Evolutionary conservation across 2,329 filamentous ascomycete species (phyloP).

Genomic region (Penicillium sp.): DNA sequence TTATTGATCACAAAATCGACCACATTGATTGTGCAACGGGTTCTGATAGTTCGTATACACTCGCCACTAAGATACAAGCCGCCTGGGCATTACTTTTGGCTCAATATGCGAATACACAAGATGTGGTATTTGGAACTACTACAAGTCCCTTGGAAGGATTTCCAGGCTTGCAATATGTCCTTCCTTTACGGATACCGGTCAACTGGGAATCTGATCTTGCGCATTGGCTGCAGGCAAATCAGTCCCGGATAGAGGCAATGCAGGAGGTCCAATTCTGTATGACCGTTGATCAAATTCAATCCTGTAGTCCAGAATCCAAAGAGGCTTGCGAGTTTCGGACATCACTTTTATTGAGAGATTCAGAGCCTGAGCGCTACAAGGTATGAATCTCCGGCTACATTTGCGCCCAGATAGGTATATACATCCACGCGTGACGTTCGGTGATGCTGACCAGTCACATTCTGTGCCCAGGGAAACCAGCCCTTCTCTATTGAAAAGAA

Average conservation of each 20-base stretch:
- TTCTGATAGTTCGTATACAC: neutral
- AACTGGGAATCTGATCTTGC: neutral
- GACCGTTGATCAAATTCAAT: conserved; percentile 1
- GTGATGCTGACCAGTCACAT: neutral
- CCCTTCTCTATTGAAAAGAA: neutral
- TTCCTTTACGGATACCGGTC: neutral
- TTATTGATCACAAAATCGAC: neutral
- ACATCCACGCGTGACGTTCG: neutral
- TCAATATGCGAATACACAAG: neutral
- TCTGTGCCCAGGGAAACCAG: neutral
- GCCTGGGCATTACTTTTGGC: neutral
- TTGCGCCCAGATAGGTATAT: neutral
- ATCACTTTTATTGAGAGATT: neutral
- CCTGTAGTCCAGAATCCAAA: neutral
- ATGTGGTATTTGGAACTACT: neutral
- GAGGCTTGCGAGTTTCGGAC: neutral
- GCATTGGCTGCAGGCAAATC: neutral
- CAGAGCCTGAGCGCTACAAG: neutral
- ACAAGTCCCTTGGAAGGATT: neutral
- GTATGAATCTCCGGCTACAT: neutral
- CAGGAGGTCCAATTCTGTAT: neutral
- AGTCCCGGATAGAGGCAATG: neutral
- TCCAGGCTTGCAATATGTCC: neutral
- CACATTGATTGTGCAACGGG: neutral
- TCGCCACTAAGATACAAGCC: neutral